phyloP scores from a whole-genome alignment of 2,329 filamentous ascomycete species.

The Phialophora chinensis region DNA sequence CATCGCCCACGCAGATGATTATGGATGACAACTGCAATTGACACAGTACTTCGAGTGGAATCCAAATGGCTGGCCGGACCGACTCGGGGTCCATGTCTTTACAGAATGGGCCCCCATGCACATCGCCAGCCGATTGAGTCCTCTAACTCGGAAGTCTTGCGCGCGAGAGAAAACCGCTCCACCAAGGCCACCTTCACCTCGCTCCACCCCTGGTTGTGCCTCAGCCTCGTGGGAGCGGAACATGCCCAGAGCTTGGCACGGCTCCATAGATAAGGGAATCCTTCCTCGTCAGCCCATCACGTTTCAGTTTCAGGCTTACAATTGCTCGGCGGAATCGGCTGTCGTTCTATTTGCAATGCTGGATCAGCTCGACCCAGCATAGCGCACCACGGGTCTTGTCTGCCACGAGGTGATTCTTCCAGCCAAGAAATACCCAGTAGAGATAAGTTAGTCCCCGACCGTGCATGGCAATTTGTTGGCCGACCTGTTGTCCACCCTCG shows the following conservation, averaged over 20 bases:
- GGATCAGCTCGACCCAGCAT: neutral
- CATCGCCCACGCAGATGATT: no score
- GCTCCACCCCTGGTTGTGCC: constrained; percentile 55
- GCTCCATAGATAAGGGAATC: constrained; percentile 43
- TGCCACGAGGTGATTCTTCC: neutral
- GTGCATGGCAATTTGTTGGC: neutral
- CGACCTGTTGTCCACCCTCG: neutral
- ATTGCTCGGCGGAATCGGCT: constrained; percentile 6
- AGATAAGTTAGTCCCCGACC: neutral
- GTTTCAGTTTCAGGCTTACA: constrained; percentile 50
- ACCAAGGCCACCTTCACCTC: neutral
- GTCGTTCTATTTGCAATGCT: neutral
- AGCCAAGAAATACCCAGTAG: neutral
- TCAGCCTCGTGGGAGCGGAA: constrained; percentile 68
- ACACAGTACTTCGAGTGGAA: constrained; percentile 68
- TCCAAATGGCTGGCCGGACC: neutral
- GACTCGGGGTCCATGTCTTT: constrained; percentile 73
- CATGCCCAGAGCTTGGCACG: constrained; percentile 68
- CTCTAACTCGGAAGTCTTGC: constrained; percentile 51
- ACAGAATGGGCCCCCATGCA: constrained; percentile 77
- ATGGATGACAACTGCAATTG: no score
- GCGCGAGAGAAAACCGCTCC: neutral
- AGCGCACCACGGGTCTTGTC: neutral
- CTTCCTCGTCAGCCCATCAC: constrained; percentile 4
- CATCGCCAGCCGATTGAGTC: constrained; percentile 72